A percentile compares a stretch with the other conserved stretches of the same genome.
These are phyloP conservation scores for Globisporangium uncinulatum DNA, from an alignment of 352 stramenopile genomes.

Conservation along the genomic window DNA sequence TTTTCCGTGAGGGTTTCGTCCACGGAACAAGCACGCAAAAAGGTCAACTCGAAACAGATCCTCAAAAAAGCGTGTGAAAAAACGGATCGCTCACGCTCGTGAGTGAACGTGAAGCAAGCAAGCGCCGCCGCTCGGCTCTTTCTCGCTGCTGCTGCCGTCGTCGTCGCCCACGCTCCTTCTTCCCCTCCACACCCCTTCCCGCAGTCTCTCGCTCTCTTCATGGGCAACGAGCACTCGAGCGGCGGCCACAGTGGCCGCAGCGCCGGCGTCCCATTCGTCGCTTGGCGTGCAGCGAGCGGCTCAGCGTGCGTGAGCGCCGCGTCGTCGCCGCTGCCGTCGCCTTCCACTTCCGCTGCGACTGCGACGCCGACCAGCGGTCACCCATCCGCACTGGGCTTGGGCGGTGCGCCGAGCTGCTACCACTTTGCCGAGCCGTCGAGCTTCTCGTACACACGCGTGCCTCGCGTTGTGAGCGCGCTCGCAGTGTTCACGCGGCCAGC, in stretches of 20 bases:
- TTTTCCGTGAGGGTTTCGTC: too few species aligned
- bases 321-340: not conserved
- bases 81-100: too few species aligned
- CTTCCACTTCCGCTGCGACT: conserved; percentile 4
- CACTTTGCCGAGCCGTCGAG: conserved; percentile 83
- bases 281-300: conserved; percentile 32
- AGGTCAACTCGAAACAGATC: too few species aligned
- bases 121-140: too few species aligned
- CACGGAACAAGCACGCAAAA: too few species aligned
- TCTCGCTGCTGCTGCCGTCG: too few species aligned
- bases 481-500: conserved; percentile 63
- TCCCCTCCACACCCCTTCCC: not conserved
- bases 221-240: conserved; percentile 60
- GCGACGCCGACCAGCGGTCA: conserved; percentile 1
- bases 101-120: too few species aligned
- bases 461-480: conserved; percentile 36
- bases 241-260: conserved; percentile 17
- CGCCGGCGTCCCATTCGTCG: conserved; percentile 68
- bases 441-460: conserved; percentile 68
- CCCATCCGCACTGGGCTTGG: conserved; percentile 9
- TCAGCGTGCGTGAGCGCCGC: not conserved
- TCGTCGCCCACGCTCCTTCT: not conserved
- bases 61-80: too few species aligned
- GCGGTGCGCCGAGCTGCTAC: conserved; percentile 21
- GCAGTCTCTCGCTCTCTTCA: conserved; percentile 6